These are phyloP conservation scores for Annulohypoxylon nitens DNA, from an alignment of 495 filamentous ascomycete species.

Conservation along the genomic window DNA sequence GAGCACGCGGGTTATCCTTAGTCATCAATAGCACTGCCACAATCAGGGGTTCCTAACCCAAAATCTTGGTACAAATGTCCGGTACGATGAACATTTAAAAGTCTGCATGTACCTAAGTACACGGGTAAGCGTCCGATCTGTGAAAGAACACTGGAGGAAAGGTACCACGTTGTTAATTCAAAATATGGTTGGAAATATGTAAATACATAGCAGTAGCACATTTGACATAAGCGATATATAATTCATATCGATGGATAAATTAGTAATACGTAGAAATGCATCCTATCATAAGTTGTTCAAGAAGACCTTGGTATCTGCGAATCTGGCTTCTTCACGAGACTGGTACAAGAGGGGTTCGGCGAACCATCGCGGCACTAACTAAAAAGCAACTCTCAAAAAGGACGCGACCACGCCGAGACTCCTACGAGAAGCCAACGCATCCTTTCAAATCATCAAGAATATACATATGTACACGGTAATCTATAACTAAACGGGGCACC, in stretches of 20 bases:
- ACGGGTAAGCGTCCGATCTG: no score
- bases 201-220: background rate
- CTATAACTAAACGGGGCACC: constrained; percentile 19
- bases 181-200: background rate
- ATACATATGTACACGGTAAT: constrained; percentile 53
- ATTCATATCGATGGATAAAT: background rate
- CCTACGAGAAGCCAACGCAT: constrained; percentile 40
- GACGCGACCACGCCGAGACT: constrained; percentile 36
- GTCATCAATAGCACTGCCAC: constrained; percentile 47
- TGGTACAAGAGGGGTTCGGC: constrained; percentile 15
- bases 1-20: constrained; percentile 30
- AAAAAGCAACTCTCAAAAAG: constrained; percentile 29
- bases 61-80: background rate
- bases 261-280: background rate
- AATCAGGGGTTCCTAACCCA: constrained; percentile 40
- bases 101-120: no score
- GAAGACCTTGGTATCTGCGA: background rate
- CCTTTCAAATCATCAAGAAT: constrained; percentile 45
- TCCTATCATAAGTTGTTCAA: constrained; percentile 2
- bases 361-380: constrained; percentile 24
- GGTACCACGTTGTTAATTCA: no score
- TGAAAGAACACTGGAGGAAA: background rate
- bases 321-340: constrained; percentile 19
- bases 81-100: no score
- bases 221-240: background rate